Evolutionary conservation across 441 rosid species (phyloP).

Genomic region (Brassica balearica): DNA sequence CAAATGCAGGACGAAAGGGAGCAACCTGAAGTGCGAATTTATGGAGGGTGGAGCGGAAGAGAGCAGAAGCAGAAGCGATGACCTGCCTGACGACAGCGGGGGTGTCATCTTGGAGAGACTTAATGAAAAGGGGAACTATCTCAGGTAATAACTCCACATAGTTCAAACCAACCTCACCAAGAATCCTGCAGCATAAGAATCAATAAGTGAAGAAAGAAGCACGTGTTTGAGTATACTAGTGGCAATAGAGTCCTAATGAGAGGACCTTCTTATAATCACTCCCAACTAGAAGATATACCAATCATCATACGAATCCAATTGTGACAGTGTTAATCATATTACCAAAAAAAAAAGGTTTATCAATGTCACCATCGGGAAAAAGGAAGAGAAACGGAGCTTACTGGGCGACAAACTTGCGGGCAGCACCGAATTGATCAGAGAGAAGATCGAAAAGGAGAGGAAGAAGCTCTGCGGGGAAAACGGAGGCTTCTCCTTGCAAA

Average conservation of each 20-base stretch:
- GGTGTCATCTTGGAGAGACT: slow-evolving; percentile 72
- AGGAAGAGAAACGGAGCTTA: slow-evolving; percentile 44
- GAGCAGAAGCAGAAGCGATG: slow-evolving; percentile 66
- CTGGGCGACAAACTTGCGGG: slow-evolving; percentile 85
- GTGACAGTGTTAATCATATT: background rate
- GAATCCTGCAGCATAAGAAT: slow-evolving; percentile 56
- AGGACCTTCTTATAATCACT: slow-evolving; percentile 22
- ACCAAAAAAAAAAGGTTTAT: too few relatives aligned
- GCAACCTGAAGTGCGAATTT: slow-evolving; percentile 76
- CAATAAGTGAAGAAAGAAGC: background rate
- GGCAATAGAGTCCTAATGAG: background rate
- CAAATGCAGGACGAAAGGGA: background rate
- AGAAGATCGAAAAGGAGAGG: slow-evolving; percentile 80
- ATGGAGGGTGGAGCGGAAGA: slow-evolving; percentile 71
- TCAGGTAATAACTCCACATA: slow-evolving; percentile 80
- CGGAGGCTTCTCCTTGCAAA: slow-evolving; percentile 52
- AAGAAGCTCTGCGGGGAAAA: slow-evolving; percentile 64
- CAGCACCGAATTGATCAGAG: slow-evolving; percentile 73
- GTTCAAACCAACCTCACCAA: slow-evolving; percentile 84
- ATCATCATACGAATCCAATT: background rate
- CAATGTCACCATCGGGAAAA: background rate
- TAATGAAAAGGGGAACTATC: slow-evolving; percentile 72
- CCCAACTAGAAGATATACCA: background rate
- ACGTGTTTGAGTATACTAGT: background rate
- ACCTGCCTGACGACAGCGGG: slow-evolving; percentile 96